Evolutionary conservation across 1,284 basidiomycete genomes (phyloP), one percentile per base, ranked within the genome.

Genomic region (Phlebopus sp.): DNA sequence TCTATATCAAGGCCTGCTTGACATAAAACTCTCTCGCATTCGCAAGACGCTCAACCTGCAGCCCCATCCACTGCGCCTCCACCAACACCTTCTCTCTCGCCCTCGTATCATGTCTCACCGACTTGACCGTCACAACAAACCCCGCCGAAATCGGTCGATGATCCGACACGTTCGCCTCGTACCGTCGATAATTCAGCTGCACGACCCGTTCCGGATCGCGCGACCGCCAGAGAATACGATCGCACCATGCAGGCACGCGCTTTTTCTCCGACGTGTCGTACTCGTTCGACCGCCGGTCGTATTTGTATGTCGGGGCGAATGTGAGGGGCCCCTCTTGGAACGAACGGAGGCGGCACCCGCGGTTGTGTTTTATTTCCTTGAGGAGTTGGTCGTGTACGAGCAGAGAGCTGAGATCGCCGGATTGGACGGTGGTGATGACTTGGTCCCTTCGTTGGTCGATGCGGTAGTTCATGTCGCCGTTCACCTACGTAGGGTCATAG

Each of bases 301-400:
- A 98, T 70, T 98, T 98, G 82, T 98, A 99, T 15, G 96, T 99
- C 13, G 95, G 95, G 15, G 79, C 63, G 60, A 95, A 97, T 0
- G 73, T 79, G 53, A 97, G 81, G 0, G 82, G 83, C 0, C 93
- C 87, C 60, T 99, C 96, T 11, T 67, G 68, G 68, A 98, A 98
- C 1, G 76, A 73, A 14, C 91, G 85, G 10, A 99, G 72, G 1
- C 95, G 82, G 73, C 94, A 97, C 0, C 78, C 81, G 13, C 88
- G 87, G 61, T 98, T 97, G 55, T 71, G 74, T 49, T 83, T 83
- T 75, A 97, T 86, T 65, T 97, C 92, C 56, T 92, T 92, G 11
- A 81, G 72, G 1, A 99, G 81, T 62, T 99, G 96, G 68, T 99
- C 97, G 60, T 94, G 86, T 14, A 74, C 64, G 11, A 89, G 68